Conservation (phyloP, 805 yeast genomes). For the Isabelozyma rhagii region DNA sequence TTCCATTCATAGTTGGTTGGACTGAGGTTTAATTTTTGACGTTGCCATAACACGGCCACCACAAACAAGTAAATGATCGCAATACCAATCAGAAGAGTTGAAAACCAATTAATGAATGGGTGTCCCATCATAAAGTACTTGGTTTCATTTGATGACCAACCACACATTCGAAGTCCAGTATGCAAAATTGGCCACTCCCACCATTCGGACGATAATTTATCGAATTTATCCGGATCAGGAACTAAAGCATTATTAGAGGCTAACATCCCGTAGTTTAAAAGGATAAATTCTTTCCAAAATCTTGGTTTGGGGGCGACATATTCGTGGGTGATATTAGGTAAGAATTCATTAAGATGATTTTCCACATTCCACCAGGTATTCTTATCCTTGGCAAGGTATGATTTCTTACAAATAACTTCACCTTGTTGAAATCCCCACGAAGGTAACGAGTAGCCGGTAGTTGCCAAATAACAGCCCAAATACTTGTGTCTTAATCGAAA, state of each 20-base stretch:
- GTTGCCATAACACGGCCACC: conserved; percentile 25
- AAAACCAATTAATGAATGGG: conserved; percentile 70
- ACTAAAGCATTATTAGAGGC: conserved; percentile 80
- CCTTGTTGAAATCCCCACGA: conserved; percentile 85
- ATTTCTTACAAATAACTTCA: conserved; percentile 67
- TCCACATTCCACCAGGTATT: conserved; percentile 82
- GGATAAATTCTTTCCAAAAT: conserved; percentile 72
- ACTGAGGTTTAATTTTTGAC: conserved; percentile 21
- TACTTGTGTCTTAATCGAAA: conserved; percentile 64
- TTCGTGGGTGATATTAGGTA: conserved; percentile 27
- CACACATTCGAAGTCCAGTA: conserved; percentile 72
- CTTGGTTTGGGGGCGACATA: conserved; percentile 40
- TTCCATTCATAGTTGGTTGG: conserved; percentile 27
- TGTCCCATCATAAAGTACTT: conserved; percentile 73
- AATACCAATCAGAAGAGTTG: conserved; percentile 23
- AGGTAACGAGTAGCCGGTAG: conserved; percentile 66
- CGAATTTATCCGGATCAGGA: conserved; percentile 74
- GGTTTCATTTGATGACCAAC: conserved; percentile 58
- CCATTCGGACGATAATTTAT: conserved; percentile 65
- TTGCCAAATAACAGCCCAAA: conserved; percentile 74
- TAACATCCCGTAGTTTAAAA: conserved; percentile 82
- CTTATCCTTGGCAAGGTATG: conserved; percentile 53
- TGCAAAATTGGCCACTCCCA: conserved; percentile 90
- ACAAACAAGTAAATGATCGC: conserved; percentile 17
- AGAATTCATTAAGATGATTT: conserved; percentile 53